Evolutionary conservation across 176 grass and related monocot species (phyloP), one percentile per base, ranked within the genome.

Genomic region (Aegilops bicornis): DNA sequence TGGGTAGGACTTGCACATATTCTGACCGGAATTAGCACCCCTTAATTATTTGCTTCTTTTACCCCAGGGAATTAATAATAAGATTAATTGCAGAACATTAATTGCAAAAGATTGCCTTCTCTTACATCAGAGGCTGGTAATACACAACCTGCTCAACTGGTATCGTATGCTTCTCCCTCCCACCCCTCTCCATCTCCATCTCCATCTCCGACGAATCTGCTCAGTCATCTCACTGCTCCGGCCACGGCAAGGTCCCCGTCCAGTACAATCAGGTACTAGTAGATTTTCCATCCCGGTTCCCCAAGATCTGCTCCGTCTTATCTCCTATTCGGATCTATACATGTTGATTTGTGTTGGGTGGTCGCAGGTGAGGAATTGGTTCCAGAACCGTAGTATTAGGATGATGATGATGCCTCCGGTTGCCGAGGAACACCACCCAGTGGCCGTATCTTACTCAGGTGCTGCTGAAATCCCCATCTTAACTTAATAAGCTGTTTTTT

Each of bases 301-400:
- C 11, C 36, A 43, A 42, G 39, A 40, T 75, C 30, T 22, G 9
- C 37, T 76, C 36, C 78, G 10, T 24, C 10, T 4, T 8, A 22
- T 22, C 25, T 11, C 36, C 14, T 50, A 50, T 5, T 50, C 47
- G 47, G 79, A 66, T 76, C 69, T 66, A 65, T 8, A 19, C 17
- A 19, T 7, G 4, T 56, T 3, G 62, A 22, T n/a, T 50, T 20
- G 75, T 30, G 16, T 20, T 80, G 75, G 40, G 12, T 37, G 83
- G 37, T 45, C 87, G 36, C 82, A 99, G 97, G 97, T 99, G 8
- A 94, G 97, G 94, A 99, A 97, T 63, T 99, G 97, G 97, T 99
- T 99, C 76, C 97, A 99, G 76, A 99, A 99, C 87, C 86, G 90
- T 83, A 92, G 97, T 12, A 3, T 3, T 2, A 45, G 10, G 42